phyloP scores from a whole-genome alignment of 345 rosid species.

The Noccaea caerulescens region DNA sequence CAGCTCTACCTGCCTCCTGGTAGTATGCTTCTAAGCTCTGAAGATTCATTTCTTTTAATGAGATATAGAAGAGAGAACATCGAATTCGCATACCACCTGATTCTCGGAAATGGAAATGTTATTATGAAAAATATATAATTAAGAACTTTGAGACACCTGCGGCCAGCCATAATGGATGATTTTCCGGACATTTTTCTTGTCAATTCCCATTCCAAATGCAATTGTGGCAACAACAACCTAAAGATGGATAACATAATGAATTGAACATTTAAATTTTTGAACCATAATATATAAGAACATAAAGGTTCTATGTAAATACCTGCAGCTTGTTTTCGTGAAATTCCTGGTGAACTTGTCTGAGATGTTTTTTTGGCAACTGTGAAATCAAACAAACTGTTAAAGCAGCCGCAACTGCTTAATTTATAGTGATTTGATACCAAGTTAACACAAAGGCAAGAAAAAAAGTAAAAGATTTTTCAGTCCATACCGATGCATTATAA shows the following conservation, averaged over 20 bases:
- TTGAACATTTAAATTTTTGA: constrained; percentile 10
- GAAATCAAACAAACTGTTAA: constrained; percentile 21
- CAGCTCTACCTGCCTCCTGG: constrained; percentile 99
- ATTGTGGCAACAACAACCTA: constrained; percentile 90
- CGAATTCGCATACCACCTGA: not conserved
- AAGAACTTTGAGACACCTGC: constrained; percentile 55
- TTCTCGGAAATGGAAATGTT: constrained; percentile 6
- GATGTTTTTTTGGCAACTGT: constrained; percentile 79
- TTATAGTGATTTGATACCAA: constrained; percentile 18
- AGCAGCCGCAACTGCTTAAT: constrained; percentile 16
- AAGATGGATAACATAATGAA: constrained; percentile 7
- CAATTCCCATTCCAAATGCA: constrained; percentile 98
- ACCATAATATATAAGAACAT: not conserved
- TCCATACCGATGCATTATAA: constrained; percentile 76
- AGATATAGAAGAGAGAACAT: constrained; percentile 21
- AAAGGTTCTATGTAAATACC: constrained; percentile 47
- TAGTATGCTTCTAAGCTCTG: constrained; percentile 95
- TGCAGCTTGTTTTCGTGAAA: constrained; percentile 72
- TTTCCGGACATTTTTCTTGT: constrained; percentile 77
- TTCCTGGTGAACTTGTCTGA: constrained; percentile 75
- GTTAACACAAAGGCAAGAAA: not conserved
- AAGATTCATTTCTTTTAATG: constrained; percentile 14
- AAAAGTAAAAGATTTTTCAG: not conserved
- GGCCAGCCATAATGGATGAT: constrained; percentile 97
- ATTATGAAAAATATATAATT: not conserved